Conservation (phyloP, 176 grass and related monocot species). For the Zea luxurians region DNA sequence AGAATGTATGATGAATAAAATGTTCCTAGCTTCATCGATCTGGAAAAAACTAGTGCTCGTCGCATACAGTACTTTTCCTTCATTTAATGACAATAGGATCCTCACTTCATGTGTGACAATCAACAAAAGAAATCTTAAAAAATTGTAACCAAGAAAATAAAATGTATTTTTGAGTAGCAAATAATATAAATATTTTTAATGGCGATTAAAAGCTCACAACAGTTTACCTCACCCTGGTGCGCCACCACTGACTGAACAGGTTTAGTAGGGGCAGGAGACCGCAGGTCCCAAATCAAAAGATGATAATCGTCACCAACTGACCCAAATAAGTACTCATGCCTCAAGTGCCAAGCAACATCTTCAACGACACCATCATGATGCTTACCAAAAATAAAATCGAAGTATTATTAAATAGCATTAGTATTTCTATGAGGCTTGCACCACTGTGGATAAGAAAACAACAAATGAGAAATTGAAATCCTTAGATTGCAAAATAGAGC, state of each 20-base stretch:
- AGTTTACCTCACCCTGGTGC: conserved; percentile 87
- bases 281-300: conserved; percentile 81
- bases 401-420: conserved; percentile 14
- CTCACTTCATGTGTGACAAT: neutral
- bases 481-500: conserved; percentile 6
- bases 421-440: conserved; percentile 20
- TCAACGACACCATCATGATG: conserved; percentile 91
- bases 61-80: neutral
- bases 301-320: conserved; percentile 90
- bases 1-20: neutral
- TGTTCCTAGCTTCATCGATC: neutral
- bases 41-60: neutral
- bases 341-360: conserved; percentile 98
- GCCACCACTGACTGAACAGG: conserved; percentile 83
- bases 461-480: neutral
- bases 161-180: neutral
- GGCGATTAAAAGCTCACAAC: conserved; percentile 22
- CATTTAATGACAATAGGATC: neutral
- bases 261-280: conserved; percentile 53
- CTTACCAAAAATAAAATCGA: conserved; percentile 48
- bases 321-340: conserved; percentile 90
- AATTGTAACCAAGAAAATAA: conserved; percentile 18
- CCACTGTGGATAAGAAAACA: conserved; percentile 14
- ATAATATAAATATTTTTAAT: conserved; percentile 18
- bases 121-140: conserved; percentile 17